Evolutionary conservation across 225 moss, liverwort and hornwort species (phyloP), one percentile per base, ranked within the genome.

Genomic region (Antitrichia curtipendula): DNA sequence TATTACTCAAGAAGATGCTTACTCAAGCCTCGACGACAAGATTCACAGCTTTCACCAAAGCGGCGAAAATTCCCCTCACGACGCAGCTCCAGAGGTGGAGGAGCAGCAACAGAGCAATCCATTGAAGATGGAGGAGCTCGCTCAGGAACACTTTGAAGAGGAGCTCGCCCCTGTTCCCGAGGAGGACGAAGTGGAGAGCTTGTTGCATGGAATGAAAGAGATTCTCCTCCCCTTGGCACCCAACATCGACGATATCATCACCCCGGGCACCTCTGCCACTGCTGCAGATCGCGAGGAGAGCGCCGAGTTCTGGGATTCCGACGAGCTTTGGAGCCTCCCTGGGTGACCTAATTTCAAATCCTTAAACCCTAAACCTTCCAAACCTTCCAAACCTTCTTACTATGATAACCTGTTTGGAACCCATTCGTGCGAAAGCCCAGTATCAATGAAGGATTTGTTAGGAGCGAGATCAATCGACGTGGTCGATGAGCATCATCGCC

Each of bases 141-240:
- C 68, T 25, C 58, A 52, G 28, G 86, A 3, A 13, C 66, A 60
- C 24, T 49, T 25, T 13, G 82, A 82, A 25, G 78, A 86, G 23
- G 81, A 81, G 52, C 73, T 87, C 34, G 49, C 64, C 23, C 58
- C 72, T 6, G 71, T 18, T 7, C 64, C 73, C 4, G 89, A 89
- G 34, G 92, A 92, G 78, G 90, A 89, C n/a, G 93, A 92, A 63
- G 89, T 92, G 32, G 89, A 86, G 41, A 86, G 89, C 78, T 89
- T 93, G 79, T 87, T 93, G 82, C 79, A 92, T 4, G 93, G 89
- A 80, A 79, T 93, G 84, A 77, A 92, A 87, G 90, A 89, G 49
- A 77, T 93, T 66, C 80, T 89, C 31, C n/a, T 86, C 8, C 93
- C 92, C 10, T 4, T 83, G 31, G 88, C 92, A 49, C 92, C 89